Percentiles rank a stretch among this genome's conserved stretches.
phyloP scores from a whole-genome alignment of 1,284 basidiomycete species.

The Ceratobasidium sp. region DNA sequence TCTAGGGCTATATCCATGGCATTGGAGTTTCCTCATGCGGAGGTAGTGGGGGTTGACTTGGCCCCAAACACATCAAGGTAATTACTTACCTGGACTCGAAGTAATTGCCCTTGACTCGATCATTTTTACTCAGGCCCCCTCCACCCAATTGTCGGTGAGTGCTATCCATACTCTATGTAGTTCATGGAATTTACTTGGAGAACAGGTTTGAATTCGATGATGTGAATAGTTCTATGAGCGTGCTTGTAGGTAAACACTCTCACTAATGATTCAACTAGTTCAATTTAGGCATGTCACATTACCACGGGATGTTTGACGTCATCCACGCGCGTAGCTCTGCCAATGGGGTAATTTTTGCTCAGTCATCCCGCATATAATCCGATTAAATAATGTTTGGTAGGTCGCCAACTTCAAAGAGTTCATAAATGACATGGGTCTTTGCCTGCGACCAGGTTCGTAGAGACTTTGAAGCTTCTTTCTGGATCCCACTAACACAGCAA shows the following conservation, averaged over 20 bases:
- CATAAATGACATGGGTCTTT: constrained; percentile 40
- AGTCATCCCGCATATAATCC: neutral
- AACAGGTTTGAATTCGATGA: constrained; percentile 42
- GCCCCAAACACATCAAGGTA: constrained; percentile 37
- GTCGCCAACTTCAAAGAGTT: constrained; percentile 33
- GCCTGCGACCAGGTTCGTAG: constrained; percentile 33
- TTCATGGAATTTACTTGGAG: neutral
- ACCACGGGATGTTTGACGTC: constrained; percentile 42
- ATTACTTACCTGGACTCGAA: neutral
- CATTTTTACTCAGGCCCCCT: constrained; percentile 15
- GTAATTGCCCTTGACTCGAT: neutral
- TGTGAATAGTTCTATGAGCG: constrained; percentile 13
- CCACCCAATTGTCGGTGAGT: constrained; percentile 32
- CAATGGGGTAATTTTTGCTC: constrained; percentile 22
- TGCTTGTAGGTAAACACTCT: neutral
- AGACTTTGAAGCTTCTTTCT: neutral
- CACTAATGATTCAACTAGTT: constrained; percentile 8
- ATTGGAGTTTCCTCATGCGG: constrained; percentile 42
- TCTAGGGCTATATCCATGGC: constrained; percentile 38
- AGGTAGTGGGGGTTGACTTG: constrained; percentile 40
- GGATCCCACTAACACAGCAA: too few relatives aligned
- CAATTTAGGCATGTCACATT: constrained; percentile 40
- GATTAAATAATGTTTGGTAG: constrained; percentile 1
- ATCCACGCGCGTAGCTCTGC: constrained; percentile 41
- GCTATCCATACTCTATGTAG: neutral